Percentiles rank a stretch among this genome's conserved stretches.
phyloP scores from a whole-genome alignment of 306 rosid genomes.

The Gastrolobium bilobum region DNA sequence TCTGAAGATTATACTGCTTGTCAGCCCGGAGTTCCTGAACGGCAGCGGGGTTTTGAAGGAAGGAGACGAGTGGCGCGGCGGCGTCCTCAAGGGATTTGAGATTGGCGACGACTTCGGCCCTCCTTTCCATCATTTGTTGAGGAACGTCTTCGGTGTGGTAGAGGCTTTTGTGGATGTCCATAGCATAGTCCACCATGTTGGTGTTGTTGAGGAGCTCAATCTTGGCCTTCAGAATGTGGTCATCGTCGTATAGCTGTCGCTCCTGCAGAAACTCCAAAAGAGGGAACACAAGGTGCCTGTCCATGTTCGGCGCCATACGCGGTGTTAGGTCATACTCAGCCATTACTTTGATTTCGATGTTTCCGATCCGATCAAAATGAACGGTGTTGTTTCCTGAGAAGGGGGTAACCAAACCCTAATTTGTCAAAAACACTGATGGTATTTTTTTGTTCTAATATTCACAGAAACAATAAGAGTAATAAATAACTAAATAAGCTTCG shows the following conservation, averaged over 20 bases:
- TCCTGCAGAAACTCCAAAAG: constrained; percentile 91
- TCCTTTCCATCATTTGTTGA: constrained; percentile 60
- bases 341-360: constrained; percentile 48
- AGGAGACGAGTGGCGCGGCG: constrained; percentile 88
- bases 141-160: constrained; percentile 93
- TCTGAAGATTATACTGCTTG: constrained; percentile 89
- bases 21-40: constrained; percentile 91
- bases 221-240: constrained; percentile 85
- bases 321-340: constrained; percentile 90
- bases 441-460: too few species aligned
- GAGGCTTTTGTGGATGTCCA: constrained; percentile 93
- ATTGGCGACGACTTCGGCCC: constrained; percentile 48
- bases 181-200: constrained; percentile 95
- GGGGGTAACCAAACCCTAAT: too few species aligned
- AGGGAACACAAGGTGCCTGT: constrained; percentile 89
- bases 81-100: constrained; percentile 65
- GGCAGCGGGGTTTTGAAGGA: constrained; percentile 80
- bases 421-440: too few species aligned
- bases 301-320: constrained; percentile 83
- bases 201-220: constrained; percentile 92
- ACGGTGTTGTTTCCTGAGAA: too few species aligned
- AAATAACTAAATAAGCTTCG: too few species aligned
- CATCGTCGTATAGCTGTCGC: constrained; percentile 72
- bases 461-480: too few species aligned
- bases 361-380: too few species aligned